These are phyloP conservation scores for Metschnikowia cerradonensis DNA, from an alignment of 805 yeast genomes.

Conservation along the genomic window DNA sequence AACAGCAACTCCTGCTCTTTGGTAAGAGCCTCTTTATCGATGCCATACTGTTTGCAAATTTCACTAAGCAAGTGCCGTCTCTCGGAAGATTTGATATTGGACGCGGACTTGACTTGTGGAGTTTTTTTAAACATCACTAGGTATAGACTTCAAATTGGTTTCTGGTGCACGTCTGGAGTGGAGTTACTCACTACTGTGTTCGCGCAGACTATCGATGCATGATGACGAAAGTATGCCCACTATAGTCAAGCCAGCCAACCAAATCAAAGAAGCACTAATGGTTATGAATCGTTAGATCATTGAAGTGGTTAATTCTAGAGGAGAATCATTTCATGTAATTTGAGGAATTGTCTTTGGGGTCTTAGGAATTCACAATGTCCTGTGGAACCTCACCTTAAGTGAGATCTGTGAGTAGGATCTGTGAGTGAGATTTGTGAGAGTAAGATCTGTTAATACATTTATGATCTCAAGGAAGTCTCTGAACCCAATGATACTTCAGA, in stretches of 20 bases:
- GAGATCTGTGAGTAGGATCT: too few relatives aligned
- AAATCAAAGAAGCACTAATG: background rate
- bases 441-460: too few relatives aligned
- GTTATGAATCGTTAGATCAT: too few relatives aligned
- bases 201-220: constrained; percentile 2
- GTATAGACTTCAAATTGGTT: background rate
- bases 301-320: too few relatives aligned
- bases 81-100: constrained; percentile 82
- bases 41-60: constrained; percentile 40
- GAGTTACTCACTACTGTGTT: too few relatives aligned
- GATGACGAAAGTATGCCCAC: background rate
- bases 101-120: constrained; percentile 58
- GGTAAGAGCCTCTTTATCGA: constrained; percentile 38
- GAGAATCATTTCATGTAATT: too few relatives aligned
- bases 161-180: background rate
- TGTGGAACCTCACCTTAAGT: too few relatives aligned
- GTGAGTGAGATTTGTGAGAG: too few relatives aligned
- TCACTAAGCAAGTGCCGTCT: constrained; percentile 49
- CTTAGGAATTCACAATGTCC: too few relatives aligned
- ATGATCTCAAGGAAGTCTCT: too few relatives aligned
- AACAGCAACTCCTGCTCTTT: constrained; percentile 39
- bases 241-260: background rate
- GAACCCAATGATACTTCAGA: too few relatives aligned
- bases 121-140: constrained; percentile 22
- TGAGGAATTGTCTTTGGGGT: too few relatives aligned